Evolutionary conservation across 139 green algal species (phyloP), one percentile per base, ranked within the genome.

Genomic region (Zygnema cylindricum): DNA sequence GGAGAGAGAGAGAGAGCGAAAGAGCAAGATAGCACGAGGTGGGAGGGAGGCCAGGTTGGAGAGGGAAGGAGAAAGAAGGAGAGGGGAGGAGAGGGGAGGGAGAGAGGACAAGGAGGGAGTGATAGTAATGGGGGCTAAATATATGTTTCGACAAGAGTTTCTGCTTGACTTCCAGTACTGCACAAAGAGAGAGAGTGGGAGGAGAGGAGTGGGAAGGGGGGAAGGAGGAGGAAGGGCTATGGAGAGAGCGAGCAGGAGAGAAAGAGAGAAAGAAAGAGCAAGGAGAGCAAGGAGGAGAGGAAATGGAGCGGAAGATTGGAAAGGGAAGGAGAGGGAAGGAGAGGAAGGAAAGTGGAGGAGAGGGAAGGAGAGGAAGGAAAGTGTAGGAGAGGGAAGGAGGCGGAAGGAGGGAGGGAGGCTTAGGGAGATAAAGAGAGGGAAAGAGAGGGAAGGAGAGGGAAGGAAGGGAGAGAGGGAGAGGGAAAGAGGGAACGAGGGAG

Each of bases 141-240:
- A 35, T 35, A 63, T 69, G 33, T 23, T 76, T 89, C 84, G 42
- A 89, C 82, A 32, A 25, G 23, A 30, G 40, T 69, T 69, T 84
- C 35, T 43, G n/a, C 84, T 35, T 77, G 25, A 49, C 69, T 84
- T 25, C 84, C 84, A 25, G 82, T 43, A 39, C 84, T 89, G 84
- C 33, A 25, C n/a, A n/a, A n/a, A n/a, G n/a, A n/a, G n/a, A n/a
- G n/a, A n/a, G n/a, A n/a, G n/a, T n/a, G n/a, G n/a, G n/a, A n/a
- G n/a, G n/a, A n/a, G n/a, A n/a, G n/a, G n/a, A n/a, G n/a, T n/a
- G n/a, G n/a, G n/a, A n/a, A n/a, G n/a, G n/a, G n/a, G n/a, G n/a
- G n/a, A n/a, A n/a, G n/a, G n/a, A 63, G 7, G 7, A 63, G 7
- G 16, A 63, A 63, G 16, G 49, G 7, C n/a, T n/a, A 63, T 16